Base-by-base conservation (phyloP, 1,284 basidiomycete species). In the Mycosarcoma maydis region DNA sequence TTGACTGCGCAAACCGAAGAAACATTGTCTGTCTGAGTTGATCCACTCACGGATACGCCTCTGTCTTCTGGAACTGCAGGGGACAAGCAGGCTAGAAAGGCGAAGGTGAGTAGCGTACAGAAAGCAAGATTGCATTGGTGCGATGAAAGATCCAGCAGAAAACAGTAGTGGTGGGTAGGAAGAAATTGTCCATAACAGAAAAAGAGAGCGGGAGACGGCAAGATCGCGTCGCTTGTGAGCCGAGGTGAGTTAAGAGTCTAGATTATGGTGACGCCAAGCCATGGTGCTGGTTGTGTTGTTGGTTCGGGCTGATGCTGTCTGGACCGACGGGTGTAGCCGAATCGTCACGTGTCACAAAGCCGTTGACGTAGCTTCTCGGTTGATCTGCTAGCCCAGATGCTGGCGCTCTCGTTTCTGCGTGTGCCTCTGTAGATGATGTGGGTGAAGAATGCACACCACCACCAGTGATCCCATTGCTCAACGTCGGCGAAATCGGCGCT, bases 351-450 rank as follows among this genome's bases (percentile, higher is more conserved):
- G 53, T 48, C 8, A 38, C 16, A 23, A 69, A 68, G 1, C 66
- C 66, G 14, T 69, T 69, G 16, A 68, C 52, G 19, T 58, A 62
- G 11, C 45, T 57, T 8, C 59, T 42, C 4, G 65, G 51, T 8
- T 42, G 34, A 13, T 47, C 36, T n/a, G 33, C 13, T n/a, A n/a
- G 6, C 6, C 33, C 47, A 6, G 22, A 19, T 6, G 29, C 17
- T 11, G 3, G 30, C 10, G 6, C 8, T 9, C 1, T n/a, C n/a
- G 2, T 10, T 3, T n/a, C 16, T n/a, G 27, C 26, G 27, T 29
- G 7, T n/a, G 33, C 10, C 16, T 10, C 33, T 6, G 13, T n/a
- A n/a, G 33, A 4, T 34, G 10, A 1, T 20, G 22, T 36, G 19
- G 52, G 40, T 20, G 50, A 34, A 6, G 33, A 24, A 10, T 45